Evolutionary conservation across 495 filamentous ascomycete species (phyloP), one percentile per base, ranked within the genome.

Genomic region (Staphylotrichum longicolle): DNA sequence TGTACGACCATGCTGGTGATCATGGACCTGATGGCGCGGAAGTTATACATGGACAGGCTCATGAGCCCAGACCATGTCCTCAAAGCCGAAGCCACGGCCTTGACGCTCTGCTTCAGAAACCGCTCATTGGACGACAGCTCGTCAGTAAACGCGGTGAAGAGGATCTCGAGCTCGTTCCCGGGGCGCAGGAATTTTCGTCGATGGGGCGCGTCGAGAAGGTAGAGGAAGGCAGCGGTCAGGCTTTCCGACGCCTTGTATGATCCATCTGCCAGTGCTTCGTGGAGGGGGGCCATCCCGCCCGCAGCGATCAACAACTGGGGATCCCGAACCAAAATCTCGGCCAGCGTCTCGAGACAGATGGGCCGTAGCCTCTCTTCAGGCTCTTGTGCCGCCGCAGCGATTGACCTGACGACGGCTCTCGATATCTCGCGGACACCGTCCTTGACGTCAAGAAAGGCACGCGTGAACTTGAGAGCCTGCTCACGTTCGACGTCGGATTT

Each of bases 401-500:
- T 88, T 20, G 92, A 90, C 47, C 94, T 83, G 12, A 96, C 85
- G 33, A 98, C 85, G 3, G 88, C 86, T 64, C 88, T 85, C 3
- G 93, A 96, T 54, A 98, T 85, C 70, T 98, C 94, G 49, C 81
- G 81, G 6, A 95, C 88, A 12, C 94, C 94, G 64, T 91, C 91
- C 69, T 97, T 96, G 66, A 98, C 91, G 64, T 98, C 95, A 32
- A 98, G 78, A 72, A 98, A 98, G 7, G 92, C 91, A 59, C 94
- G 84, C 32, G 97, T 90, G 74, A 98, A 97, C 71, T 98, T 98
- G 64, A 98, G 74, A 1, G 94, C 94, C 74, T 98, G 94, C 71
- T 98, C 94, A 50, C 94, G 86, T 75, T 98, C 94, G 48, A 98
- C 91, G 70, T 91, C 94, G 10, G 93, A 88, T 70, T 96, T 97